A percentile compares a stretch with the other conserved stretches of the same genome.
These are phyloP conservation scores for Ogataea ganodermae DNA, from an alignment of 805 yeast species.

Conservation along the genomic window DNA sequence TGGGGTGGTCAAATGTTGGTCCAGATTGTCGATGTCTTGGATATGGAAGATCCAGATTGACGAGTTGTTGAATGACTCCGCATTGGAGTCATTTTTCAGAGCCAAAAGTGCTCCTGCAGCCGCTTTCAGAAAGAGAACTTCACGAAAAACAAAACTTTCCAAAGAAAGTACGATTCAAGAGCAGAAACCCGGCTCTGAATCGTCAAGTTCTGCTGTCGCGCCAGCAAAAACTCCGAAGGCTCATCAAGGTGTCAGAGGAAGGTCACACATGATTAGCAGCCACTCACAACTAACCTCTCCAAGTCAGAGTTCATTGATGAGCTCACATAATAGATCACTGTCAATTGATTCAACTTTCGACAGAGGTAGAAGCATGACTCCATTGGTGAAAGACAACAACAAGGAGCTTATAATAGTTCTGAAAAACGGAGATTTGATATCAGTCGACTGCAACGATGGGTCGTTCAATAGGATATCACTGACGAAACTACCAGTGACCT, in stretches of 20 bases:
- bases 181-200: neutral
- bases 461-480: slow-evolving; percentile 37
- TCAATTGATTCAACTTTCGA: slow-evolving; percentile 38
- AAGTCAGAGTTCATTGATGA: slow-evolving; percentile 1
- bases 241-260: slow-evolving; percentile 2
- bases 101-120: slow-evolving; percentile 48
- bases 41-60: slow-evolving; percentile 54
- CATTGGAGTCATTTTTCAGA: slow-evolving; percentile 63
- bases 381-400: slow-evolving; percentile 32
- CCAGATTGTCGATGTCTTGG: slow-evolving; percentile 54
- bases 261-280: slow-evolving; percentile 3
- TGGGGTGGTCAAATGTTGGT: slow-evolving; percentile 61
- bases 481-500: slow-evolving; percentile 39
- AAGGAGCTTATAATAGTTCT: slow-evolving; percentile 55
- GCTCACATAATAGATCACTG: slow-evolving; percentile 25
- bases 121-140: slow-evolving; percentile 33
- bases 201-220: neutral
- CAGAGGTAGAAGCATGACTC: slow-evolving; percentile 29
- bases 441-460: slow-evolving; percentile 54
- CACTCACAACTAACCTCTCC: slow-evolving; percentile 1
- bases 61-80: slow-evolving; percentile 38
- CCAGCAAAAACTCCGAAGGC: neutral
- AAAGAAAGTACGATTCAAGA: slow-evolving; percentile 15
- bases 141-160: slow-evolving; percentile 19
- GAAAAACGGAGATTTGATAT: slow-evolving; percentile 50